Evolutionary conservation across 306 rosid genomes (phyloP).

Genomic region (Ammopiptanthus mongolicus): DNA sequence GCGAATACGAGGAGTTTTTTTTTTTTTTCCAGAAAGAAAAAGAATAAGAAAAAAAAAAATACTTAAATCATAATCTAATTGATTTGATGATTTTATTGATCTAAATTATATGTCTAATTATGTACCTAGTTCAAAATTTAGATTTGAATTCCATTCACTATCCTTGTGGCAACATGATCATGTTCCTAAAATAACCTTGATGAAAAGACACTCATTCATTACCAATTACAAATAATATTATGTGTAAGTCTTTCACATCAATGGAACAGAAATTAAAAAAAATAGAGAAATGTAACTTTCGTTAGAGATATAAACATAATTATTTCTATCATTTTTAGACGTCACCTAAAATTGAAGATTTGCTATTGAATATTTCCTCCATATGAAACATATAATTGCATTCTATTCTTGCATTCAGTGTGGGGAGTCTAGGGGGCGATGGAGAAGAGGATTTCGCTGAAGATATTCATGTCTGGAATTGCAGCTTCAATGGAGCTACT

Average conservation of each 20-base stretch:
- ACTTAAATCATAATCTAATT: too few species aligned
- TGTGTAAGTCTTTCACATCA: neutral
- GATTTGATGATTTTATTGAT: too few species aligned
- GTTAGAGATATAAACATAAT: neutral
- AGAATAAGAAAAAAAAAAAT: too few species aligned
- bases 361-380: neutral
- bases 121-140: neutral
- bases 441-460: constrained; percentile 13
- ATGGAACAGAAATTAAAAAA: neutral
- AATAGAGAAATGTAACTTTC: neutral
- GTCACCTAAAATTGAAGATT: neutral
- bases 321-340: neutral
- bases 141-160: neutral
- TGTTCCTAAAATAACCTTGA: neutral
- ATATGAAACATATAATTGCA: neutral
- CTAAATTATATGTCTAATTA: neutral
- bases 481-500: constrained; percentile 29
- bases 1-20: too few species aligned
- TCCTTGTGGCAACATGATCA: neutral
- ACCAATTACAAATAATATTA: too few species aligned
- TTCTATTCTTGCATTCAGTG: constrained; percentile 11
- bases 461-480: constrained; percentile 18
- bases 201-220: neutral
- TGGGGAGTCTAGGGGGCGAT: constrained; percentile 35
- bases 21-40: too few species aligned